Conservation (phyloP, 805 yeast genomes). For the Candida cerambycidarum region DNA sequence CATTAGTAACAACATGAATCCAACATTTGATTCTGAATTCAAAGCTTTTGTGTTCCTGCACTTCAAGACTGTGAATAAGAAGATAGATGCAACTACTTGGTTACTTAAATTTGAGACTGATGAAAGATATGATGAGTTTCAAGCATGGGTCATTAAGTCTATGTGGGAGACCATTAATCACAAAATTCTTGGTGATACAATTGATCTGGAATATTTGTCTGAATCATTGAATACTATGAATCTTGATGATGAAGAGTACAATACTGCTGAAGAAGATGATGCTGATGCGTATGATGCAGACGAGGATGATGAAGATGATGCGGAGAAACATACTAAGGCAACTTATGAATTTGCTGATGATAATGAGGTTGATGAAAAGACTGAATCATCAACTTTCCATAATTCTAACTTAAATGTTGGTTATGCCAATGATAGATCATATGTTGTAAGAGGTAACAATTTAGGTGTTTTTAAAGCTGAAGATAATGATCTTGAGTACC, state of each 20-base stretch:
- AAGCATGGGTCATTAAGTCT: constrained; percentile 48
- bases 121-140: constrained; percentile 31
- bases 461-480: constrained; percentile 76
- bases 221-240: constrained; percentile 48
- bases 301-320: constrained; percentile 6
- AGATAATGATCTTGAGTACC: constrained; percentile 53
- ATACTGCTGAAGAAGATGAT: constrained; percentile 21
- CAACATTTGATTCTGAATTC: constrained; percentile 60
- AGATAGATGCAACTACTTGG: constrained; percentile 53
- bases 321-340: not conserved
- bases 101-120: constrained; percentile 52
- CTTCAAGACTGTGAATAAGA: constrained; percentile 15
- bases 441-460: constrained; percentile 74
- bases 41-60: constrained; percentile 67
- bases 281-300: constrained; percentile 8
- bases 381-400: constrained; percentile 15
- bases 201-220: constrained; percentile 55
- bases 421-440: constrained; percentile 66
- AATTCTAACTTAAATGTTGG: constrained; percentile 75
- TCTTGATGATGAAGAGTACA: constrained; percentile 29
- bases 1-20: constrained; percentile 51
- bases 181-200: constrained; percentile 23
- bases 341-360: constrained; percentile 19
- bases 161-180: constrained; percentile 63
- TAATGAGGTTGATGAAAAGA: constrained; percentile 33